Evolutionary conservation across 2,329 filamentous ascomycete genomes (phyloP), one percentile per base, ranked within the genome.

Genomic region (Lecanicillium sp.): DNA sequence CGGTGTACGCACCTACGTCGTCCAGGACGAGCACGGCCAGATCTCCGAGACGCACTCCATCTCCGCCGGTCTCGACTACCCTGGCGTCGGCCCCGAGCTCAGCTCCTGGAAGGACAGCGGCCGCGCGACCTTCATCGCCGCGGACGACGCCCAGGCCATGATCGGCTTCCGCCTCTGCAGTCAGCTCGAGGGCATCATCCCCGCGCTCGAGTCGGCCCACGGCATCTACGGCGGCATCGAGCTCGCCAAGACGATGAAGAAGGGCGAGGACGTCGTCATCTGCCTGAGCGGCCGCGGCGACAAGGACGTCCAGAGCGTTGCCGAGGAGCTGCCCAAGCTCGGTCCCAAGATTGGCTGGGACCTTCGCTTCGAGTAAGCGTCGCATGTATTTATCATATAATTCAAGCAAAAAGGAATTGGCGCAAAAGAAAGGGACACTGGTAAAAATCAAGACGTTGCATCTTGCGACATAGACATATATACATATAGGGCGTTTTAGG

Each of bases 251-350:
- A 88, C 84, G 50, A 90, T 96, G 88, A 77, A 78, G 56, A 87
- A 90, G 72, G 90, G 80, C 44, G 73, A 96, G 70, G 90, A 97
- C 61, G 72, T 98, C 23, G 91, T 98, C 51, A 90, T 98, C 54
- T 97, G 91, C 69, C 67, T 98, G 30, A 94, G 87, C 62, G 93
- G 93, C 8, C 77, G 93, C 58, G 93, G 93, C 54, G 93, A 98
- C 69, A 98, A 98, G 81, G 93, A 98, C 63, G 93, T 98, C 51
- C 90, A 98, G 79, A 95, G 88, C 60, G 91, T 98, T 44, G 93
- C 93, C 0, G 93, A 98, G 62, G 89, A 95, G 70, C 70, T 98
- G 62, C 91, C 91, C 15, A 86, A 78, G 57, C 67, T 98, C 53
- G 91, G 93, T 0, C 93, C 93, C 7, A 75, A 86, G 73, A 97